Conservation (phyloP, 129 eudicot genomes). For the Helianthus annuus region HanXRQr2.0-SUNRISE NC_035441.2:181569983-181570482, state of each 20-base stretch:
- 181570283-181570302: constrained; percentile 14
- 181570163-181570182: not conserved
- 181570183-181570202: constrained; percentile 1
- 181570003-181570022: not conserved
- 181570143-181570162: not conserved
- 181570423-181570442: constrained; percentile 39
- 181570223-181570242: constrained; percentile 22
- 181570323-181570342: not conserved
- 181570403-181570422: constrained; percentile 35
- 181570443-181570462: constrained; percentile 31
- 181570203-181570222: constrained; percentile 10
- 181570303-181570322: constrained; percentile 17
- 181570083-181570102: not conserved
- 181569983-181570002: constrained; percentile 20
- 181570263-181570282: constrained; percentile 17
- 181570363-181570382: not conserved
- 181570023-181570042: not conserved
- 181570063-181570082: constrained; percentile 14
- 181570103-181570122: constrained; percentile 16
- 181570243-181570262: constrained; percentile 7
- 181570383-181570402: constrained; percentile 38
- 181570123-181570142: not conserved
- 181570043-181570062: constrained; percentile 6
- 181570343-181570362: constrained; percentile 6
- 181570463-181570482: constrained; percentile 34